Evolutionary conservation across 305 asterid genomes (phyloP).

Genomic region (Solanum hybrid): DNA sequence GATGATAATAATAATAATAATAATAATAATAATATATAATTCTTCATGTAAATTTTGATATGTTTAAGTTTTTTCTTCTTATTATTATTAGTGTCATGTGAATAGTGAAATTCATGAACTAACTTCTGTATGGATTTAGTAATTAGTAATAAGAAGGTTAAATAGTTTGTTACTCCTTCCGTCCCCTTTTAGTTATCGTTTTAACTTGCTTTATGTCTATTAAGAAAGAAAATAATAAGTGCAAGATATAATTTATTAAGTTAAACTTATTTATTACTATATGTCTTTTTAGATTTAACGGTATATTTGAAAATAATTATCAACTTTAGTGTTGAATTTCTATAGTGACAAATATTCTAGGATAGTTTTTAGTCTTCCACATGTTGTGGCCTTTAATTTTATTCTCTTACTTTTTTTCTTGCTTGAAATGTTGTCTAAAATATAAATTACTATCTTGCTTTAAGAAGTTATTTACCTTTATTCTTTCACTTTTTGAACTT

Average conservation of each 20-base stretch:
- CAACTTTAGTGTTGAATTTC: background rate
- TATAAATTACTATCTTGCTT: background rate
- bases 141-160: background rate
- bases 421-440: background rate
- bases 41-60: background rate
- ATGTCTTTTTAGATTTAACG: background rate
- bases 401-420: background rate
- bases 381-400: background rate
- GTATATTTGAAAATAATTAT: background rate
- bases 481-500: background rate
- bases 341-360: background rate
- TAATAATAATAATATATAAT: background rate
- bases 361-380: background rate
- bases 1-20: no score
- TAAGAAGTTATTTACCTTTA: background rate
- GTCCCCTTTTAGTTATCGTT: background rate
- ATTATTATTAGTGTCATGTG: background rate
- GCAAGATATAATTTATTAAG: background rate
- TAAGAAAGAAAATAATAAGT: background rate
- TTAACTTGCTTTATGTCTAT: background rate
- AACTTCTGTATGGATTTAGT: background rate
- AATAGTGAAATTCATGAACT: background rate
- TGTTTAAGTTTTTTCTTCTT: background rate
- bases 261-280: background rate
- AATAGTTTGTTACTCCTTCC: background rate